Evolutionary conservation across 2,329 filamentous ascomycete species (phyloP).

Genomic region (Alternaria atra): DNA sequence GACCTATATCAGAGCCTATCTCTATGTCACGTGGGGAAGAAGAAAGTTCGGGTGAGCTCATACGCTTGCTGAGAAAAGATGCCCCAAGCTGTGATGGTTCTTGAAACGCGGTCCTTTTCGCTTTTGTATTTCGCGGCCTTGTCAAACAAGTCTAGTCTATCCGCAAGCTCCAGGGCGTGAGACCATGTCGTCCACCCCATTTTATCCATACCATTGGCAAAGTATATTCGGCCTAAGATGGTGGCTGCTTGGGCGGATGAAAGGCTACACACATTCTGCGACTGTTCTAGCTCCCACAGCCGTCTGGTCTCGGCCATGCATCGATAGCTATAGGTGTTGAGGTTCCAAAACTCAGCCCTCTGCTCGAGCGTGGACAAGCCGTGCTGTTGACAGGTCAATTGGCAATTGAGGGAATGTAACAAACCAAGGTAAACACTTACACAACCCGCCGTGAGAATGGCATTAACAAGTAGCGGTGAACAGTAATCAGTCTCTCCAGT

Average conservation of each 20-base stretch:
- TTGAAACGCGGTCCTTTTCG: background rate
- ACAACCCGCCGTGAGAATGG: conserved; percentile 16
- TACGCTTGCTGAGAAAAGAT: conserved; percentile 16
- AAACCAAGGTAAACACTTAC: conserved; percentile 1
- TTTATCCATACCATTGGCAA: conserved; percentile 10
- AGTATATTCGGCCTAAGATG: conserved; percentile 13
- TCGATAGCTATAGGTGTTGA: conserved; percentile 4
- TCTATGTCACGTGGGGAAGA: background rate
- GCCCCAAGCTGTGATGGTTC: conserved; percentile 14
- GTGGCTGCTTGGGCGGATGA: conserved; percentile 5
- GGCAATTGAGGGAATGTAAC: background rate
- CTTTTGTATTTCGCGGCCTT: background rate
- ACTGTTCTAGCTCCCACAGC: conserved; percentile 11
- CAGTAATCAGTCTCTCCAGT: conserved; percentile 9
- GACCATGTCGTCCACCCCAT: conserved; percentile 9
- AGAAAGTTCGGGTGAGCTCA: background rate
- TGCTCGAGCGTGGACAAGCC: conserved; percentile 2
- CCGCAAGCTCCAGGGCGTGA: conserved; percentile 4
- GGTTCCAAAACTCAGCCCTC: conserved; percentile 14
- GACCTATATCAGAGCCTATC: background rate
- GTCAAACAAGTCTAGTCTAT: conserved; percentile 7
- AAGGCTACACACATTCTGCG: background rate
- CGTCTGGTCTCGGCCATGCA: conserved; percentile 9
- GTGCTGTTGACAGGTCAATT: conserved; percentile 4
- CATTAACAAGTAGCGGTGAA: conserved; percentile 20